Evolutionary conservation across 495 filamentous ascomycete species (phyloP), one percentile per base, ranked within the genome.

Genomic region (Corynascus novoguineensis): DNA sequence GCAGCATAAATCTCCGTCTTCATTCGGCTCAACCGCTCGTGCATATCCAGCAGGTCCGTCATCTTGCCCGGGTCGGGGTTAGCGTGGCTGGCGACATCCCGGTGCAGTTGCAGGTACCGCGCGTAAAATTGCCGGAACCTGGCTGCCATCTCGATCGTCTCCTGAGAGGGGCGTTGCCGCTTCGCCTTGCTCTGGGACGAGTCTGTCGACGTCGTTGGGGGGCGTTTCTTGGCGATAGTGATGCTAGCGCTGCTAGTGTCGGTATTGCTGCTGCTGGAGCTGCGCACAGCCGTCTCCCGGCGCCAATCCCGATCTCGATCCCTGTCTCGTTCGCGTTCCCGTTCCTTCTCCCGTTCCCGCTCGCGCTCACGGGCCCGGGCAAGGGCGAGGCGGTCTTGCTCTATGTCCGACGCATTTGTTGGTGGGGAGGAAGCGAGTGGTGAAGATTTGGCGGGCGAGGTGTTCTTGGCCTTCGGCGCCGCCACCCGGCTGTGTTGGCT

Each of bases 371-470:
- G 46, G 21, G 62, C 54, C n/a, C 52, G 31, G 11, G 34, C 35
- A 6, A 44, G 42, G 10, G 54, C 10, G 12, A 19, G 27, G 35
- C 66, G 61, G 22, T 72, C 68, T 0, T 70, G 65, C 22, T 79
- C 80, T 21, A 85, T 62, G 52, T 89, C 85, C 4, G 86, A 88
- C 6, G 83, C 84, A 68, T 89, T 90, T 15, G 85, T 83, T 2
- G 86, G 86, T 21, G 86, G 86, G n/a, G 87, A 89, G 4, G 84
- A 83, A 24, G 83, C 85, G 35, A 89, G 77, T 4, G 86, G 86
- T 5, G 87, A 89, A 0, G 86, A 87, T 60, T 90, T 92, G 55
- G 79, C 76, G 1, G 85, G 84, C 4, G 85, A 87, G 8, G 68
- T 76, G 56, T 72, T 75, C 73, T 78, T 79, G 58, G 62, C 68